Evolutionary conservation across 1,139 yeast genomes (phyloP).

Genomic region (Magnusiomyces tetraspermus): DNA sequence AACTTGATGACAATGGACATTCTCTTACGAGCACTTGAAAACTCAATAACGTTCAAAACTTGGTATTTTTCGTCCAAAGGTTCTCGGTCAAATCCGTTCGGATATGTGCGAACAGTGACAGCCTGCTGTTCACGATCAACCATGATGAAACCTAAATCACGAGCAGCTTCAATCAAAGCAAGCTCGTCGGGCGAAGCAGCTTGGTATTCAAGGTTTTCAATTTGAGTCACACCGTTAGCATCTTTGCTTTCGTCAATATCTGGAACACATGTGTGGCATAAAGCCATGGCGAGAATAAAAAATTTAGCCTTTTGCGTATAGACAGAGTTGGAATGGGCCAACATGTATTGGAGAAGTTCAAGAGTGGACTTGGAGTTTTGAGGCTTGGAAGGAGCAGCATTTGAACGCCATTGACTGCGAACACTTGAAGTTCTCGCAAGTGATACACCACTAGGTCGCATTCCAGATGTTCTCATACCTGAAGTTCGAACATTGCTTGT

Average conservation of each 20-base stretch:
- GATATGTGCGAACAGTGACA: slow-evolving; percentile 66
- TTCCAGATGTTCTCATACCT: slow-evolving; percentile 5
- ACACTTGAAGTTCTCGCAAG: slow-evolving; percentile 23
- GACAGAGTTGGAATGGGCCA: slow-evolving; percentile 56
- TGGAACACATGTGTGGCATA: slow-evolving; percentile 88
- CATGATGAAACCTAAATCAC: slow-evolving; percentile 84
- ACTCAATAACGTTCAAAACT: slow-evolving; percentile 72
- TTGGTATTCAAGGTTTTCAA: slow-evolving; percentile 55
- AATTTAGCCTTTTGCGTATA: slow-evolving; percentile 69
- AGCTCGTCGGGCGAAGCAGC: slow-evolving; percentile 95
- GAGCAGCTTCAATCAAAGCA: slow-evolving; percentile 87
- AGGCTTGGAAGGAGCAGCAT: slow-evolving; percentile 30
- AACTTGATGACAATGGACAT: slow-evolving; percentile 81
- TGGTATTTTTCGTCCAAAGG: slow-evolving; percentile 62
- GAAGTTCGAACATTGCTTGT: not conserved
- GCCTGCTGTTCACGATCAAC: slow-evolving; percentile 53
- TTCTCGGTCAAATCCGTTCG: slow-evolving; percentile 63
- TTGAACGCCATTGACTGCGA: slow-evolving; percentile 30
- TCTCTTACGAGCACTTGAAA: slow-evolving; percentile 79
- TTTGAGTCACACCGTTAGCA: slow-evolving; percentile 36
- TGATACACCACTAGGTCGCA: slow-evolving; percentile 46
- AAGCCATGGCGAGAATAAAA: slow-evolving; percentile 69
- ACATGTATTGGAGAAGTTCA: slow-evolving; percentile 60
- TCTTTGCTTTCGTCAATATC: slow-evolving; percentile 33
- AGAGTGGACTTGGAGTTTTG: slow-evolving; percentile 42